Percentiles rank a stretch among this genome's conserved stretches.
Evolutionary conservation across 1,284 basidiomycete genomes (phyloP).

Genomic region (Ustilago lituana): DNA sequence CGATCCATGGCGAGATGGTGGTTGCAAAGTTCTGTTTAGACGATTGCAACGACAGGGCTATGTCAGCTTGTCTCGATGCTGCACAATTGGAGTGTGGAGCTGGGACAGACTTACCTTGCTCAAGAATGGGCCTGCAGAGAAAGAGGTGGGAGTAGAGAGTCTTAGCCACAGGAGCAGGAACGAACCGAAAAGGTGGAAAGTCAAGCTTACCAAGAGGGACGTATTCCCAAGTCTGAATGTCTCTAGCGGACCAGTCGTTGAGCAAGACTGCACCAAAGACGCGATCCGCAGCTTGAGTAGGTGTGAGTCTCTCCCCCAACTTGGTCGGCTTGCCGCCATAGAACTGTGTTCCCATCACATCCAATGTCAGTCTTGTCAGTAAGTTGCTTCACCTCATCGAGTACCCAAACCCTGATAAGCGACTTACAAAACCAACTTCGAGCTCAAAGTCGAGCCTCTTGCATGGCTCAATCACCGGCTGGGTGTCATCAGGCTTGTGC

Average conservation of each 20-base stretch:
- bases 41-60: neutral
- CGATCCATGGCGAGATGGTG: conserved; percentile 48
- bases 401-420: too few relatives aligned
- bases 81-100: too few relatives aligned
- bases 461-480: conserved; percentile 31
- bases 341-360: conserved; percentile 7
- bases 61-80: too few relatives aligned
- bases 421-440: conserved; percentile 51
- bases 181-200: too few relatives aligned
- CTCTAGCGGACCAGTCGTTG: conserved; percentile 58
- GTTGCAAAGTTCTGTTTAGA: conserved; percentile 38
- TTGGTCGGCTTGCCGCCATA: conserved; percentile 39
- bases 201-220: conserved; percentile 26
- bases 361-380: neutral
- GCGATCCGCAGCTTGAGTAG: conserved; percentile 25
- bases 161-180: too few relatives aligned
- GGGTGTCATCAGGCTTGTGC: conserved; percentile 13
- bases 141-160: neutral
- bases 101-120: conserved; percentile 33
- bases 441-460: conserved; percentile 54
- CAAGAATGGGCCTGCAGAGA: conserved; percentile 22
- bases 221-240: conserved; percentile 51
- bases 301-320: conserved; percentile 30
- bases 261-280: conserved; percentile 56
- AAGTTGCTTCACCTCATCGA: neutral